Base-by-base conservation (phyloP, 2,329 filamentous ascomycete genomes). In the Conoideocrella luteorostrata region DNA sequence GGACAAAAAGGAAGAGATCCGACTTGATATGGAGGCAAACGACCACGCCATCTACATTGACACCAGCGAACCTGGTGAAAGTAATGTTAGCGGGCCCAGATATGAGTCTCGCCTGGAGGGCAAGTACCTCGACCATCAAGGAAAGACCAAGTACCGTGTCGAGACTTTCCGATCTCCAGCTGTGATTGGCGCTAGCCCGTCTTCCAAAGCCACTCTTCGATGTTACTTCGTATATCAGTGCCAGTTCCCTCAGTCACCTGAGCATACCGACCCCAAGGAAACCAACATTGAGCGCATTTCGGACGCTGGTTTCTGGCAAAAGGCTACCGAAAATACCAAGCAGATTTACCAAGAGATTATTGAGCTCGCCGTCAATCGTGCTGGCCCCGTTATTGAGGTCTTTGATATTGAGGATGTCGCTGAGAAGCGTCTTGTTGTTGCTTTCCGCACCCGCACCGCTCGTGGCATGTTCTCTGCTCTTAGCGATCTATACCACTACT, bases 191-290 rank as follows among this genome's bases (percentile, higher is more conserved):
- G 75, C 73, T 47, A 67, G 70, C 35, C 69, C 80, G 35, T 77
- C 79, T 48, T 82, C 84, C 45, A 84, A 89, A 58, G 82, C 91
- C 46, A 88, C 91, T 43, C 74, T 98, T 44, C 86, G 93, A 50
- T 98, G 93, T 73, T 98, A 98, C 72, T 98, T 98, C 62, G 89
- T 98, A 54, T 98, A 98, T 73, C 88, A 95, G 67, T 95, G 91
- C 66, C 82, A 86, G 59, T 98, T 97, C 66, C 83, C 81, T 55
- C 86, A 89, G 3, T 70, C 70, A 43, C 78, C 82, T 3, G 78
- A 84, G 54, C 82, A 82, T 50, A 87, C 90, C 0, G 69, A 75
- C 42, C 80, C 82, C 11, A 78, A 82, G 41, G 93, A 97, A 74
- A 95, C 88, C 26, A 82, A 88, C 53, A 79, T 98, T 49, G 88